Evolutionary conservation across 306 rosid species (phyloP).

Genomic region (Inga leiocalycina): DNA sequence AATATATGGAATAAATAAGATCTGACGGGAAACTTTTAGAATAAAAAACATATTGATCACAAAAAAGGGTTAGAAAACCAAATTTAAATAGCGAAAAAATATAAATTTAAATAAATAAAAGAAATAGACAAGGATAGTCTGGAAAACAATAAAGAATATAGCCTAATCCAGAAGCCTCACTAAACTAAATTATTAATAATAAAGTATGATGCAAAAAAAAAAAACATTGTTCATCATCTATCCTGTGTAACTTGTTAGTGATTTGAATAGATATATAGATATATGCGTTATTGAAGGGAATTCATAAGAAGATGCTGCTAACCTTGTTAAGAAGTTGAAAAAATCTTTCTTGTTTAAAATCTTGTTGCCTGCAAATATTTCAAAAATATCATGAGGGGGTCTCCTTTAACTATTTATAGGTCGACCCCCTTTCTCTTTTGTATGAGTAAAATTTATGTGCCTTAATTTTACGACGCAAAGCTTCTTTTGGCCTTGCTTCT

Average conservation of each 20-base stretch:
- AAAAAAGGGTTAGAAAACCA: too few species aligned
- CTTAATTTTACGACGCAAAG: constrained; percentile 13
- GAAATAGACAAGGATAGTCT: too few species aligned
- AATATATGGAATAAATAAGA: neutral
- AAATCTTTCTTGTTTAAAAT: constrained; percentile 5
- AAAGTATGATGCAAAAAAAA: too few species aligned
- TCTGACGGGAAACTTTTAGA: too few species aligned
- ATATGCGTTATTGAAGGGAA: neutral
- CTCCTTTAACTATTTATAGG: neutral
- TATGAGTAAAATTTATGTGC: neutral
- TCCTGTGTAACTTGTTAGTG: neutral
- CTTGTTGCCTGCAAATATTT: neutral
- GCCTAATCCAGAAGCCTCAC: too few species aligned
- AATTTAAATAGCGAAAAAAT: too few species aligned
- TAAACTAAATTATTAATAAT: too few species aligned
- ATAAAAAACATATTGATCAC: too few species aligned
- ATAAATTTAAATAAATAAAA: too few species aligned
- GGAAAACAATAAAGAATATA: too few species aligned
- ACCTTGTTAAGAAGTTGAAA: neutral
- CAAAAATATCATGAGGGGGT: neutral
- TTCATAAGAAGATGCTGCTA: neutral
- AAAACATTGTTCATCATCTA: neutral
- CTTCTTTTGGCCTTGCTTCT: constrained; percentile 45
- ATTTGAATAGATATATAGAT: neutral
- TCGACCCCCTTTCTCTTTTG: neutral